Conservation (phyloP, 202 grass and related monocot genomes). For the Saccharum hybrid region DNA sequence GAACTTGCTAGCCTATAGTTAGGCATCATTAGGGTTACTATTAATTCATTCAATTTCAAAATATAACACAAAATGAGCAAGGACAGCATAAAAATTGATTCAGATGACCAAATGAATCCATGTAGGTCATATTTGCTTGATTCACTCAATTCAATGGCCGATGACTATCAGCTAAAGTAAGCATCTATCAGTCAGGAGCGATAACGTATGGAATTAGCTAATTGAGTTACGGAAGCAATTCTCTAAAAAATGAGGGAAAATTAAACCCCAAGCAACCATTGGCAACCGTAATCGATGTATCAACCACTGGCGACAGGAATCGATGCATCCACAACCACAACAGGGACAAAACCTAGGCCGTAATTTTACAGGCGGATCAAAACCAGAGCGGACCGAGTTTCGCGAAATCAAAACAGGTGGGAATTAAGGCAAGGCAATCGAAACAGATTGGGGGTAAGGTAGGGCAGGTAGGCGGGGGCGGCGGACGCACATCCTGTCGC, state of each 20-base stretch:
- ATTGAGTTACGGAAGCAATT: background rate
- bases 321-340: background rate
- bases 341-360: conserved; percentile 20
- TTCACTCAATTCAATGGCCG: background rate
- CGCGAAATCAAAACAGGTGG: background rate
- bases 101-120: background rate
- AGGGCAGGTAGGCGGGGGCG: background rate
- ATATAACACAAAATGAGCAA: background rate
- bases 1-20: background rate
- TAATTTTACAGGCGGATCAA: background rate
- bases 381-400: background rate
- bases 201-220: background rate
- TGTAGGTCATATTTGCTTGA: background rate
- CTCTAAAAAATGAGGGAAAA: background rate
- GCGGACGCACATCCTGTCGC: conserved; percentile 71
- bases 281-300: background rate
- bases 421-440: background rate
- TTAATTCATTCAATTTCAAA: no score
- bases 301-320: background rate
- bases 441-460: background rate
- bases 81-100: background rate
- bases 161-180: background rate
- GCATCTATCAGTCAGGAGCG: background rate
- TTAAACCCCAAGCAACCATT: conserved; percentile 11
- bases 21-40: background rate